phyloP scores from a whole-genome alignment of 2,329 filamentous ascomycete species.

The Pseudogymnoascus sp. region DNA sequence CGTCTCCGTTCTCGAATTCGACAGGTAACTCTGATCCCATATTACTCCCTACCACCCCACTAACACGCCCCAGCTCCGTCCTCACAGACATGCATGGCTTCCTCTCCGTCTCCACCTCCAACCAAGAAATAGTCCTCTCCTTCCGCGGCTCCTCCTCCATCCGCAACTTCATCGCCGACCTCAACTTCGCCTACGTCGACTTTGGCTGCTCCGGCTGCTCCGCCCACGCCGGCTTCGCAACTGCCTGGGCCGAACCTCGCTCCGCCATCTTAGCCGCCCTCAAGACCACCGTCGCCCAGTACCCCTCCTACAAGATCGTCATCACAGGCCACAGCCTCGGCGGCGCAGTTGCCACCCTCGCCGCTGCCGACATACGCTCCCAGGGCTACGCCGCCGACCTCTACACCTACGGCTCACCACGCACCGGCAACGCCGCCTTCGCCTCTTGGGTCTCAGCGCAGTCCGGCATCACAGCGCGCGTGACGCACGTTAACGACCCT shows the following conservation, averaged over 20 bases:
- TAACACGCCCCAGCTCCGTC: slow-evolving; percentile 29
- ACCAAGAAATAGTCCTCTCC: slow-evolving; percentile 48
- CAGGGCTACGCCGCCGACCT: slow-evolving; percentile 42
- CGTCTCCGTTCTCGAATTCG: slow-evolving; percentile 14
- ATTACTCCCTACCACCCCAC: neutral
- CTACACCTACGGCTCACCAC: slow-evolving; percentile 60
- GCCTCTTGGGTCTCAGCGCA: slow-evolving; percentile 46
- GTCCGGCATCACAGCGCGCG: slow-evolving; percentile 47
- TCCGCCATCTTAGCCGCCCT: slow-evolving; percentile 36
- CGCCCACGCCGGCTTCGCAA: slow-evolving; percentile 50
- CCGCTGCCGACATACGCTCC: slow-evolving; percentile 45
- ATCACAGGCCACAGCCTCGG: slow-evolving; percentile 63
- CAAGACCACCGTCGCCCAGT: slow-evolving; percentile 21
- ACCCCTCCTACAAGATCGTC: slow-evolving; percentile 46
- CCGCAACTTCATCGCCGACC: slow-evolving; percentile 15
- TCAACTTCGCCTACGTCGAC: slow-evolving; percentile 9
- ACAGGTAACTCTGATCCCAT: slow-evolving; percentile 11
- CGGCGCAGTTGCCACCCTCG: slow-evolving; percentile 54
- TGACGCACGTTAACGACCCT: slow-evolving; percentile 60
- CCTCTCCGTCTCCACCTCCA: slow-evolving; percentile 40
- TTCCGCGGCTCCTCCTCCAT: slow-evolving; percentile 44
- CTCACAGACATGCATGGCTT: slow-evolving; percentile 42
- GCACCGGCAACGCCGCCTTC: slow-evolving; percentile 51
- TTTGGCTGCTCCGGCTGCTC: slow-evolving; percentile 22
- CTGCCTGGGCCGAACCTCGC: slow-evolving; percentile 48